Evolutionary conservation across 177 flowering plant genomes (phyloP).

Genomic region (Vitis hybrid): DNA sequence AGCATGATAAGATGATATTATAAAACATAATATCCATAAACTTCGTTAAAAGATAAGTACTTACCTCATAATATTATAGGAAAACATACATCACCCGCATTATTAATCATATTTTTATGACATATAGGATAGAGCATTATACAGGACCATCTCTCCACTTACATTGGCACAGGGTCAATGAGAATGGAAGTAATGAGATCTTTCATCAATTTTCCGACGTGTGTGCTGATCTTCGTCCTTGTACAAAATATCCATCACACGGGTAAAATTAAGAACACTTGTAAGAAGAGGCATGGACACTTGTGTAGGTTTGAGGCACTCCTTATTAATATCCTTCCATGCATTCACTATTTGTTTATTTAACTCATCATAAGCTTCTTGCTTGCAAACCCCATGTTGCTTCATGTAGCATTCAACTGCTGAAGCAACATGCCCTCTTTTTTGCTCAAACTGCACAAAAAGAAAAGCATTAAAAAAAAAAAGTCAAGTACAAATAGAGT

Average conservation of each 20-base stretch:
- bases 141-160: neutral
- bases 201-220: constrained; percentile 9
- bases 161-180: constrained; percentile 9
- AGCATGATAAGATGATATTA: too few relatives aligned
- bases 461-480: too few relatives aligned
- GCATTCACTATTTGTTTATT: constrained; percentile 2
- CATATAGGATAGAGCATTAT: too few relatives aligned
- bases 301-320: constrained; percentile 2
- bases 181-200: constrained; percentile 7
- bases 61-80: too few relatives aligned
- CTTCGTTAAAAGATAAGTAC: too few relatives aligned
- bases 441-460: constrained; percentile 18
- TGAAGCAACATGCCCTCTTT: constrained; percentile 3
- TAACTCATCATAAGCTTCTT: constrained; percentile 13
- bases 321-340: constrained; percentile 32
- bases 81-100: too few relatives aligned
- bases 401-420: constrained; percentile 23
- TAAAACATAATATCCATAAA: too few relatives aligned
- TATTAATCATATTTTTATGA: too few relatives aligned
- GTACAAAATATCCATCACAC: constrained; percentile 16
- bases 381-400: constrained; percentile 14
- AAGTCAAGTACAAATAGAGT: too few relatives aligned
- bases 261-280: neutral
- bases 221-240: constrained; percentile 24
- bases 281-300: too few relatives aligned